These are phyloP conservation scores for Eragrostis tef DNA, from an alignment of 202 grass and related monocot genomes.

Conservation along the genomic window DNA sequence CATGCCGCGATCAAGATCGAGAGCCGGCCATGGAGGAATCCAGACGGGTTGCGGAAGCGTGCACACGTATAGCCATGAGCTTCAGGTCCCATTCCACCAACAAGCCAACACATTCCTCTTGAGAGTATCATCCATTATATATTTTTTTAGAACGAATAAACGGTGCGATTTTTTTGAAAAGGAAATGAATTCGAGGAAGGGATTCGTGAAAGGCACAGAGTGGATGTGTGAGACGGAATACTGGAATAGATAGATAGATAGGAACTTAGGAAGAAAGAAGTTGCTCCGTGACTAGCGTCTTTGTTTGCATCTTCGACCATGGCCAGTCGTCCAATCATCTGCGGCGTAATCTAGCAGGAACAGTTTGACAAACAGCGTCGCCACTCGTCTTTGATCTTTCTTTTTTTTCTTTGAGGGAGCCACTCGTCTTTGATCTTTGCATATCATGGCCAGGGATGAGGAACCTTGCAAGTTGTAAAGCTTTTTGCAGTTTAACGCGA, in stretches of 20 bases:
- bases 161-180: not conserved
- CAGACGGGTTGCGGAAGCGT: not conserved
- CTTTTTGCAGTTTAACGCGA: constrained; percentile 12
- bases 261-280: not conserved
- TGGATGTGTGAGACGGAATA: constrained; percentile 2
- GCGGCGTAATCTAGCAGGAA: not conserved
- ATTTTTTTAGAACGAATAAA: not conserved
- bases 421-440: constrained; percentile 35
- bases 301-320: constrained; percentile 16
- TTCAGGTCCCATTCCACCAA: not conserved
- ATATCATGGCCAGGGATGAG: constrained; percentile 34
- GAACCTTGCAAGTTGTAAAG: constrained; percentile 38
- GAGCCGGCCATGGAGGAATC: not conserved
- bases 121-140: not conserved
- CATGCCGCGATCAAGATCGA: not conserved
- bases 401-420: no score
- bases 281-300: constrained; percentile 40
- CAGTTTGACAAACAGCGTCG: constrained; percentile 25
- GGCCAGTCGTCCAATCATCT: constrained; percentile 15
- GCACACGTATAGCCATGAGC: not conserved
- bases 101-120: not conserved
- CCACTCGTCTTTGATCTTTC: no score
- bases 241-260: not conserved
- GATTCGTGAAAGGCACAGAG: constrained; percentile 38
- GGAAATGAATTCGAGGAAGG: not conserved